Percentiles rank a stretch among this genome's conserved stretches.
Conservation (phyloP, 805 yeast species). For the Wickerhamiella hasegawae region DNA sequence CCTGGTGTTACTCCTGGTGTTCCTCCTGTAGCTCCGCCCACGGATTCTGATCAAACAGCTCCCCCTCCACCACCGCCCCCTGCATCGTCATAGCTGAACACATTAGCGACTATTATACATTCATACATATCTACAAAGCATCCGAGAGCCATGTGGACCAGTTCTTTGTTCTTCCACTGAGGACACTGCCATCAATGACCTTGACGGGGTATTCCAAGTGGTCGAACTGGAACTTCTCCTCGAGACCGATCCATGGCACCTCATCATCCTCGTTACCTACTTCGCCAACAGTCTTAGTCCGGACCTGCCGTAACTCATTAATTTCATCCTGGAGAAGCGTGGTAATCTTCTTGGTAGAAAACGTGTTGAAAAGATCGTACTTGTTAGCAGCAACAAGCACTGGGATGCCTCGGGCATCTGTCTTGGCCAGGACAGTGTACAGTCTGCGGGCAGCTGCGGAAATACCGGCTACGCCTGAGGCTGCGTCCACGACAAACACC, state of each 20-base stretch:
- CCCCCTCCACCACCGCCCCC: background rate
- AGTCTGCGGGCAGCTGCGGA: slow-evolving; percentile 42
- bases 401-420: slow-evolving; percentile 54
- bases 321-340: slow-evolving; percentile 49
- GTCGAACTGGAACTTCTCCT: slow-evolving; percentile 42
- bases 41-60: too few species aligned
- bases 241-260: slow-evolving; percentile 27
- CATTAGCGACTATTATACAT: background rate
- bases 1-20: slow-evolving; percentile 1
- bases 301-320: slow-evolving; percentile 34
- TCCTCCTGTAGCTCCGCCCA: background rate
- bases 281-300: slow-evolving; percentile 32
- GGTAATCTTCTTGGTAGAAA: slow-evolving; percentile 48
- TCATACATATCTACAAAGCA: background rate
- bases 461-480: slow-evolving; percentile 34
- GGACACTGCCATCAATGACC: slow-evolving; percentile 54
- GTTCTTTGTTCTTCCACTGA: slow-evolving; percentile 33
- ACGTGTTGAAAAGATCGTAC: slow-evolving; percentile 67
- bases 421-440: slow-evolving; percentile 38
- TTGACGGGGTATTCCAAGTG: slow-evolving; percentile 51
- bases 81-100: background rate
- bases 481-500: slow-evolving; percentile 64
- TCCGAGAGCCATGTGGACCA: slow-evolving; percentile 77
- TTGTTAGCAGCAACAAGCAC: slow-evolving; percentile 71
- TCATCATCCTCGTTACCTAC: slow-evolving; percentile 25